A percentile compares a stretch with the other conserved stretches of the same genome.
These are phyloP conservation scores for Cucumis melo DNA, from an alignment of 306 rosid genomes.

Conservation along the genomic window DNA sequence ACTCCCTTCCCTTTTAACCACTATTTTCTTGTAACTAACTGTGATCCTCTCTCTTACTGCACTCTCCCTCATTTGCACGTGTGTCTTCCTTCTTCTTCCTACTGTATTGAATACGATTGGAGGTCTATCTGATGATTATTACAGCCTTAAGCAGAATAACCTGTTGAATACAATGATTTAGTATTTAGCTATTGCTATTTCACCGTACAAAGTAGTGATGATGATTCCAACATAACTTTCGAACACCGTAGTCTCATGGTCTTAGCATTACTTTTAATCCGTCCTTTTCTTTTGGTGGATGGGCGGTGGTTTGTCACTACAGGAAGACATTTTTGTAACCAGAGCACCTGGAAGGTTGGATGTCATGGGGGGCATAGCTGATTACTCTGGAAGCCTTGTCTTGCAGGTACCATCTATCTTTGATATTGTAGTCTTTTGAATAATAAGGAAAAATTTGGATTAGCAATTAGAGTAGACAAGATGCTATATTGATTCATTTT, in stretches of 20 bases:
- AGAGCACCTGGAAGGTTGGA: slow-evolving; percentile 98
- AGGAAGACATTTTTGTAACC: slow-evolving; percentile 82
- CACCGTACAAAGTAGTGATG: neutral
- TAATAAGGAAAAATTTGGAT: neutral
- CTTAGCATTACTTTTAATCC: neutral
- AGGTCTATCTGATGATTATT: too few species aligned
- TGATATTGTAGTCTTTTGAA: neutral
- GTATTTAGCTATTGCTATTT: neutral
- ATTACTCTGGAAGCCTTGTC: slow-evolving; percentile 95
- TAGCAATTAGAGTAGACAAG: neutral
- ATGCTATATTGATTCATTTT: neutral
- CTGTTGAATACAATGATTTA: neutral
- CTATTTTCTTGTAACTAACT: too few species aligned
- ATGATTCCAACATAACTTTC: neutral
- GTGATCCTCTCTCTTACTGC: too few species aligned
- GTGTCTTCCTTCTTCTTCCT: too few species aligned
- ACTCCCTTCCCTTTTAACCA: too few species aligned
- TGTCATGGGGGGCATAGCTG: slow-evolving; percentile 98
- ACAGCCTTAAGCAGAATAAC: neutral
- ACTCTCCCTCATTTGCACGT: too few species aligned
- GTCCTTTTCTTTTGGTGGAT: neutral
- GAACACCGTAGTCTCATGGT: neutral
- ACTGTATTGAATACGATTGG: too few species aligned
- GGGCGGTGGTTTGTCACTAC: neutral
- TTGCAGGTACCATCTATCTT: slow-evolving; percentile 46